Percentiles rank a stretch among this genome's conserved stretches.
phyloP scores from a whole-genome alignment of 129 eudicot species.

The Scalesia atractyloides region DNA sequence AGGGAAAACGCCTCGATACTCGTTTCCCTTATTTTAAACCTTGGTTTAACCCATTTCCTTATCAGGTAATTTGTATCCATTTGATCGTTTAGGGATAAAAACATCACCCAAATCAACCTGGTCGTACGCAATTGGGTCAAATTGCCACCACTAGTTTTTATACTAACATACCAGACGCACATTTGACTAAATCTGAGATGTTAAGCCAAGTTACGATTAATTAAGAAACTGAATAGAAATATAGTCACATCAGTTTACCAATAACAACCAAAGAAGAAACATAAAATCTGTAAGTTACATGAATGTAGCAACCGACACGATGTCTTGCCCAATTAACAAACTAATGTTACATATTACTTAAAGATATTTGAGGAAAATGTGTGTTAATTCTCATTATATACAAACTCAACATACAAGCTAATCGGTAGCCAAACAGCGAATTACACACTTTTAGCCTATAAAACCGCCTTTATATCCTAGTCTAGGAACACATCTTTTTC shows the following conservation, averaged over 20 bases:
- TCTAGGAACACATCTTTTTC: not conserved
- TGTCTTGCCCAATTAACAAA: not conserved
- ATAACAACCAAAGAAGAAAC: constrained; percentile 5
- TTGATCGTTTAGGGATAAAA: not conserved
- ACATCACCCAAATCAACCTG: not conserved
- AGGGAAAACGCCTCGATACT: no score
- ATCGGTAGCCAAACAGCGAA: not conserved
- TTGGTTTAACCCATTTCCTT: not conserved
- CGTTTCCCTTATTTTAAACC: no score
- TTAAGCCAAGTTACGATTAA: not conserved
- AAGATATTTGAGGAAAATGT: not conserved
- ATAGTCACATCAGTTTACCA: not conserved
- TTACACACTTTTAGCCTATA: not conserved
- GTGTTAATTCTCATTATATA: not conserved
- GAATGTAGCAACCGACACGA: not conserved
- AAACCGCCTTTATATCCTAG: not conserved
- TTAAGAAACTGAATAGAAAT: not conserved
- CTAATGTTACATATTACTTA: not conserved
- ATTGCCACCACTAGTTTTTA: not conserved
- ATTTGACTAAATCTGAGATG: not conserved
- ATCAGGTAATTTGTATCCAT: not conserved
- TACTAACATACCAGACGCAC: not conserved
- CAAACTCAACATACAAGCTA: not conserved
- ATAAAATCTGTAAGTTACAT: not conserved
- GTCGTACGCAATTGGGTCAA: not conserved